These are phyloP conservation scores for Trypanosoma avium DNA, from an alignment of 208 protist species.

Conservation along the genomic window DNA sequence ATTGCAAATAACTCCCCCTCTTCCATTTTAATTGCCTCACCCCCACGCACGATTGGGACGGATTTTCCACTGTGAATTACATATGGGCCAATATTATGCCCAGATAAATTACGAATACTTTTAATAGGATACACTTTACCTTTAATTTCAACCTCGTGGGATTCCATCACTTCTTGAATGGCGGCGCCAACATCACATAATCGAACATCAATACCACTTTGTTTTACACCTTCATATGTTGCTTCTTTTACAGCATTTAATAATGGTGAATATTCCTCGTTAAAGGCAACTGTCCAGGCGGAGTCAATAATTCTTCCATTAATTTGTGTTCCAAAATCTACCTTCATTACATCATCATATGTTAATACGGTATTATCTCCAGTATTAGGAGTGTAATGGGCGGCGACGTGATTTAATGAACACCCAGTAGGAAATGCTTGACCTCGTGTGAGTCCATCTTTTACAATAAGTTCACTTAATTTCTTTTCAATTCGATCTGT, in stretches of 20 bases:
- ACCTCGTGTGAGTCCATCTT: slow-evolving; percentile 84
- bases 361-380: slow-evolving; percentile 95
- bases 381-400: slow-evolving; percentile 98
- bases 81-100: slow-evolving; percentile 98
- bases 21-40: slow-evolving; percentile 94
- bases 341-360: slow-evolving; percentile 97
- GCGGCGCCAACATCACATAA: slow-evolving; percentile 95
- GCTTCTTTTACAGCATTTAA: slow-evolving; percentile 95
- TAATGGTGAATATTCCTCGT: slow-evolving; percentile 96
- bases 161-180: slow-evolving; percentile 99
- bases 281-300: slow-evolving; percentile 97
- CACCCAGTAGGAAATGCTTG: slow-evolving; percentile 93
- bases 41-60: slow-evolving; percentile 98
- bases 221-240: slow-evolving; percentile 97
- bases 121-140: slow-evolving; percentile 95
- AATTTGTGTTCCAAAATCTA: slow-evolving; percentile 99
- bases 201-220: slow-evolving; percentile 95
- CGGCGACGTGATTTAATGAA: slow-evolving; percentile 97
- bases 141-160: slow-evolving; percentile 95
- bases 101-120: slow-evolving; percentile 98
- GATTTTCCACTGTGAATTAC: slow-evolving; percentile 99
- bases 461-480: slow-evolving; percentile 84
- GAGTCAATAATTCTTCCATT: slow-evolving; percentile 98
- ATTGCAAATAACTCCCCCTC: slow-evolving; percentile 99
- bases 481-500: slow-evolving; percentile 93